These are phyloP conservation scores for Detonula confervacea DNA, from an alignment of 352 stramenopile genomes.

Conservation along the genomic window DNA sequence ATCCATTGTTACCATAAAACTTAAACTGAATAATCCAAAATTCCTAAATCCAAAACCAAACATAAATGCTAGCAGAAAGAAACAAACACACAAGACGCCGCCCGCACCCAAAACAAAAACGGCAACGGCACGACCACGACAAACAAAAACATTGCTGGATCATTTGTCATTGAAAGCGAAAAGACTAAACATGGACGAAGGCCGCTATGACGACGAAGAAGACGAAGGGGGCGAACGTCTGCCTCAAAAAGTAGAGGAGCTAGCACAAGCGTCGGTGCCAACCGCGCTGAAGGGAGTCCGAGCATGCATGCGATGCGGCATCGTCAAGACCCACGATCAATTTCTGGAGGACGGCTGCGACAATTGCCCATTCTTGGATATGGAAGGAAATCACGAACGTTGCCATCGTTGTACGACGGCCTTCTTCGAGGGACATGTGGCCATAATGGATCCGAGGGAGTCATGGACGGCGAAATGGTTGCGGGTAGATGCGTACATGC, in stretches of 20 bases:
- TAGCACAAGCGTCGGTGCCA: slow-evolving; percentile 71
- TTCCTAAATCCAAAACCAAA: too few species aligned
- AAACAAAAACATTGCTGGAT: too few species aligned
- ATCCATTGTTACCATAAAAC: too few species aligned
- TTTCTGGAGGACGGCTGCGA: slow-evolving; percentile 86
- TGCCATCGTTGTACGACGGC: slow-evolving; percentile 81
- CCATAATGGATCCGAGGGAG: slow-evolving; percentile 85
- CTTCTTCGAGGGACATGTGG: slow-evolving; percentile 84
- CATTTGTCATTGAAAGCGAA: too few species aligned
- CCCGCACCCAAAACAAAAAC: too few species aligned
- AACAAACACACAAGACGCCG: too few species aligned
- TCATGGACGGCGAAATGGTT: slow-evolving; percentile 87
- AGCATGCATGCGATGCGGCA: slow-evolving; percentile 85
- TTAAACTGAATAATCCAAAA: too few species aligned
- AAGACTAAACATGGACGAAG: slow-evolving; percentile 41
- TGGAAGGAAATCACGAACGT: slow-evolving; percentile 75
- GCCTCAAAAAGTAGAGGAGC: slow-evolving; percentile 72
- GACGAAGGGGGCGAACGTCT: slow-evolving; percentile 66
- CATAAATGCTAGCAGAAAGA: too few species aligned
- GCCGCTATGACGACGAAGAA: slow-evolving; percentile 59
- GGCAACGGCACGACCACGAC: too few species aligned
- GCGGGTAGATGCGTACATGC: slow-evolving; percentile 76
- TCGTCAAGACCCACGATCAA: slow-evolving; percentile 86
- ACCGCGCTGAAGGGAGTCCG: slow-evolving; percentile 73
- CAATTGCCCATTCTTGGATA: slow-evolving; percentile 86